Conservation (phyloP, 352 stramenopile genomes). For the Phytophthora pluvialis region DNA sequence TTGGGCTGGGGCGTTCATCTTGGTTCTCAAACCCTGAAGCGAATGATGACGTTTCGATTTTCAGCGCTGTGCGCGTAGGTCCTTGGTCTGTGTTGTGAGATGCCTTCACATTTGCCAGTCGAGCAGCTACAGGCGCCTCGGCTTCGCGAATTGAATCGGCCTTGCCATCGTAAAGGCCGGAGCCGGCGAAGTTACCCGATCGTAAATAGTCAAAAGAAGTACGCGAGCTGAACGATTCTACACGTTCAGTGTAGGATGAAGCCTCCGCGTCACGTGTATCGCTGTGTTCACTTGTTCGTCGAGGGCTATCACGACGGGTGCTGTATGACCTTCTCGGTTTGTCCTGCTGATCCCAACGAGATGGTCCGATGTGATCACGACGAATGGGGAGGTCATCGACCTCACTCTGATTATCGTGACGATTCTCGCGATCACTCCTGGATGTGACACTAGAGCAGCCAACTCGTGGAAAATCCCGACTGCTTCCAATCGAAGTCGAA, state of each 20-base stretch:
- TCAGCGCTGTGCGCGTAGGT: background rate
- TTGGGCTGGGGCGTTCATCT: slow-evolving; percentile 26
- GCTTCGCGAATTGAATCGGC: slow-evolving; percentile 23
- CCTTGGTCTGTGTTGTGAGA: background rate
- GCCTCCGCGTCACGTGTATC: background rate
- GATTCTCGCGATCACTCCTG: slow-evolving; percentile 2
- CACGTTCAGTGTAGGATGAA: background rate
- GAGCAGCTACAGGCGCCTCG: slow-evolving; percentile 1
- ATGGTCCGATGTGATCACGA: background rate
- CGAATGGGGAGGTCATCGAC: background rate
- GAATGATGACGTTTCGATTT: background rate
- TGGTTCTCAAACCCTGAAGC: slow-evolving; percentile 14
- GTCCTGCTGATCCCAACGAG: background rate
- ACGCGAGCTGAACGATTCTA: background rate
- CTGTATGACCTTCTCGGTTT: background rate
- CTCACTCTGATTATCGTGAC: slow-evolving; percentile 27
- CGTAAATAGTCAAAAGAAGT: background rate
- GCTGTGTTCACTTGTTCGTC: background rate
- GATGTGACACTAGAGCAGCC: background rate
- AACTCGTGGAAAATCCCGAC: background rate
- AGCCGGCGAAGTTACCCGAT: background rate
- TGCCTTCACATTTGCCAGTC: background rate
- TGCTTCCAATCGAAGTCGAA: slow-evolving; percentile 12
- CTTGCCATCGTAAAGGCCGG: background rate
- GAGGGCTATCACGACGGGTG: background rate